Evolutionary conservation across 805 yeast species (phyloP).

Genomic region (Tetrapisispora pingtungensis): DNA sequence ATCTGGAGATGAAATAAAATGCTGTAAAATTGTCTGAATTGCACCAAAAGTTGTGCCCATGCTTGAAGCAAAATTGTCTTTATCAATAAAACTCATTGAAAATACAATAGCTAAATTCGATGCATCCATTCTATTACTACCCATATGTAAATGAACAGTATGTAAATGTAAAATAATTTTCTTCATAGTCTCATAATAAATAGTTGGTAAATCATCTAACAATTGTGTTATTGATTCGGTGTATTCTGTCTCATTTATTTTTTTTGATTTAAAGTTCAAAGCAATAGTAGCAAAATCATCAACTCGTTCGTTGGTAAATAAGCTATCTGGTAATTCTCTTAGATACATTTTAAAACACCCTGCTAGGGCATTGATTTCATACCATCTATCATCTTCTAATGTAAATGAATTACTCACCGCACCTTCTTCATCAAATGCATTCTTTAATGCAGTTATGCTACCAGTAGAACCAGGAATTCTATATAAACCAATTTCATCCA

Average conservation of each 20-base stretch:
- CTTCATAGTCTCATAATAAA: constrained; percentile 59
- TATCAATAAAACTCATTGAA: constrained; percentile 49
- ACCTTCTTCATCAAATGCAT: constrained; percentile 42
- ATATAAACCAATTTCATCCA: constrained; percentile 85
- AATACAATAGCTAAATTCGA: constrained; percentile 87
- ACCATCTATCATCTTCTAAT: constrained; percentile 48
- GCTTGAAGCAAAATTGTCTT: constrained; percentile 33
- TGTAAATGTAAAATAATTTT: constrained; percentile 60
- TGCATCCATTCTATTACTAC: constrained; percentile 74
- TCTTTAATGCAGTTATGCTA: constrained; percentile 43
- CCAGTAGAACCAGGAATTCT: constrained; percentile 61
- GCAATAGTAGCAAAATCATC: constrained; percentile 40
- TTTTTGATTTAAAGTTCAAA: constrained; percentile 12
- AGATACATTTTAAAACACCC: constrained; percentile 78
- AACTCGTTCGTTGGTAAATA: constrained; percentile 59
- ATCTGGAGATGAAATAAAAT: constrained; percentile 35
- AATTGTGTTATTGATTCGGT: constrained; percentile 20
- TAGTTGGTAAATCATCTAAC: constrained; percentile 43
- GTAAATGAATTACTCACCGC: constrained; percentile 35
- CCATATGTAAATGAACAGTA: constrained; percentile 55
- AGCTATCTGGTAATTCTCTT: constrained; percentile 79
- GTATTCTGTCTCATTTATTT: constrained; percentile 19
- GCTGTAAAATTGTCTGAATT: constrained; percentile 42
- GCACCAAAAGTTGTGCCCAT: constrained; percentile 45
- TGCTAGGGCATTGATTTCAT: constrained; percentile 77